Conservation (phyloP, 495 filamentous ascomycete genomes). For the Hypomontagnella monticulosa region DNA sequence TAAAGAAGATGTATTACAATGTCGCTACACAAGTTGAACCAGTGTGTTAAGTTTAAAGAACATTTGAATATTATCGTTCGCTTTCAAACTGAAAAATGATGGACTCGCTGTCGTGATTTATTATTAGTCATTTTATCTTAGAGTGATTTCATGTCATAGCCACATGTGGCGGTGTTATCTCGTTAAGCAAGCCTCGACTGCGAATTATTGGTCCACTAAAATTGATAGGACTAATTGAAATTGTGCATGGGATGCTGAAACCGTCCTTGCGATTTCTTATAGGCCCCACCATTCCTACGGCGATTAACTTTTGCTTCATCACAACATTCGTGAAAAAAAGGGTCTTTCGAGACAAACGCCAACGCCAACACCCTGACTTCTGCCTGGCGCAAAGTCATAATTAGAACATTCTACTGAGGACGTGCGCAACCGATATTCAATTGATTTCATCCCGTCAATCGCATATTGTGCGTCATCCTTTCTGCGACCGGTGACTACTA, state of each 20-base stretch:
- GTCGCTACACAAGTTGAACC: too few species aligned
- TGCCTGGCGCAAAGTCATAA: slow-evolving; percentile 42
- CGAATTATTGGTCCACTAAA: background rate
- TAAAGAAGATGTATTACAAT: too few species aligned
- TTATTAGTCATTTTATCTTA: too few species aligned
- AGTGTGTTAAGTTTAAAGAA: too few species aligned
- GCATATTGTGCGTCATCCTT: background rate
- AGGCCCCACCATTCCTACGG: slow-evolving; percentile 20
- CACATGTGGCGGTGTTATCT: slow-evolving; percentile 1
- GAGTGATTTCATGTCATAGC: too few species aligned
- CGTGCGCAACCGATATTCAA: background rate
- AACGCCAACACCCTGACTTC: slow-evolving; percentile 15
- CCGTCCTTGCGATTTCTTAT: slow-evolving; percentile 7
- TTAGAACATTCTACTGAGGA: background rate
- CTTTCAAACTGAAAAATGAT: too few species aligned
- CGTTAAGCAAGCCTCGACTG: background rate
- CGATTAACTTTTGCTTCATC: slow-evolving; percentile 20
- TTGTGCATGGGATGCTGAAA: slow-evolving; percentile 21
- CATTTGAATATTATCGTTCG: too few species aligned
- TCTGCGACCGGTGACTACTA: slow-evolving; percentile 16
- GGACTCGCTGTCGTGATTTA: too few species aligned
- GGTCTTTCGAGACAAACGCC: slow-evolving; percentile 1
- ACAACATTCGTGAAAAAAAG: slow-evolving; percentile 9
- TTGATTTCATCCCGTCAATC: background rate
- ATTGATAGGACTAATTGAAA: background rate